Evolutionary conservation across 257 asterid genomes (phyloP), one percentile per base, ranked within the genome.

Genomic region (Nyctanthes arbortristis): DNA sequence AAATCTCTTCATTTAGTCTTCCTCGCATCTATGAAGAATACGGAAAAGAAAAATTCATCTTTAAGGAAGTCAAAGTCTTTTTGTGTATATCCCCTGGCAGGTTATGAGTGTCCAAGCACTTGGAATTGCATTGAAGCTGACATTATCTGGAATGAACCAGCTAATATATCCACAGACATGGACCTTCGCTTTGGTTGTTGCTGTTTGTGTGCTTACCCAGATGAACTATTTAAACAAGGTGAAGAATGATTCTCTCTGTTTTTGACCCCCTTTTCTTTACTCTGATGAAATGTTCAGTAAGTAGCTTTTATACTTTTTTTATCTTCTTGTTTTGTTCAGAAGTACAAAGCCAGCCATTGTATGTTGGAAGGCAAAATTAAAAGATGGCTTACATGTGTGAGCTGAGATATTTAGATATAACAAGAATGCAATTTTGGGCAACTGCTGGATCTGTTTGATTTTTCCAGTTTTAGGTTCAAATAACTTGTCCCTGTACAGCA

Each of bases 51-150:
- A 33, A 68, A 61, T 24, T 63, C 11, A 34, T 9, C 32, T 64
- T 29, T 55, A 30, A 68, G 40, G 74, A 68, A 66, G 32, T 61
- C 37, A 58, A 64, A 25, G 27, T 69, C 43, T 65, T 35, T n/a
- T n/a, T n/a, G n/a, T 47, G 24, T 47, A 63, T 55, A 32, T 75
- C 54, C 29, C 35, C 22, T 83, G 75, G 66, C 90, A 93, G 99
- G 97, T 93, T 18, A 93, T 91, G 99, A 93, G 99, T 70, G 97
- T 93, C 55, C 89, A 93, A 78, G 97, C 96, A 45, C 80, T 93
- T 29, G 96, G 97, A 74, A 91, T 91, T 81, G 99, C 97, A 69
- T 54, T 93, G 89, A 93, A 93, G 84, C 79, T 93, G 79, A 93
- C 99, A 28, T 73, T 93, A 28, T 85, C 94, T 30, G 99, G 96